Conservation (phyloP, 2,329 filamentous ascomycete species). For the Grosmannia huntii region DNA sequence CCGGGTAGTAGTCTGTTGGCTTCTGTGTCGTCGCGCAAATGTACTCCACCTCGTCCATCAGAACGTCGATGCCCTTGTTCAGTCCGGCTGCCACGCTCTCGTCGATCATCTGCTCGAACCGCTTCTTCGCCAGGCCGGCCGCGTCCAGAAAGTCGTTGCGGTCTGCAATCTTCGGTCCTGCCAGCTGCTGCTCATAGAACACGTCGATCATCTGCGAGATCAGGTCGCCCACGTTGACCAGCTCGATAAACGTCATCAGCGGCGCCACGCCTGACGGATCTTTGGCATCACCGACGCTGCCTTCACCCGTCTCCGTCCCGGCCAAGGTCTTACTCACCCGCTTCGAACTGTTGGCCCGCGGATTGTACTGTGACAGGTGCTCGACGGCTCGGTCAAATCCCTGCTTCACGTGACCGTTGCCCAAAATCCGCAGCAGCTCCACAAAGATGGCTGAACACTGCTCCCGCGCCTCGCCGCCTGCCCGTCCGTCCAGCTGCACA, state of each 20-base stretch:
- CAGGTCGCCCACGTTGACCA: constrained; percentile 94
- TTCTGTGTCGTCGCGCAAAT: constrained; percentile 78
- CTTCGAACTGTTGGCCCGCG: constrained; percentile 31
- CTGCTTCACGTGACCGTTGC: constrained; percentile 74
- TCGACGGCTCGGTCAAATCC: constrained; percentile 88
- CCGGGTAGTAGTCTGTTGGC: constrained; percentile 83
- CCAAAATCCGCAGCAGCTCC: constrained; percentile 68
- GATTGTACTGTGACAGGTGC: constrained; percentile 84
- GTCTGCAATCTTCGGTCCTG: constrained; percentile 69
- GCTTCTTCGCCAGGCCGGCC: constrained; percentile 89
- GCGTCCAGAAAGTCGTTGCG: constrained; percentile 90
- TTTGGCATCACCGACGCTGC: background rate
- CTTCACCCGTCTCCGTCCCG: background rate
- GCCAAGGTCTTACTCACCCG: too few relatives aligned
- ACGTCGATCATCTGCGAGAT: constrained; percentile 99
- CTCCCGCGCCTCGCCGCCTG: constrained; percentile 70
- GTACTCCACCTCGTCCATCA: constrained; percentile 98
- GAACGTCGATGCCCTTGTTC: constrained; percentile 94
- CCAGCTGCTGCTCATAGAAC: constrained; percentile 92
- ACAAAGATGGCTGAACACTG: constrained; percentile 89
- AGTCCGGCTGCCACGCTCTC: constrained; percentile 90
- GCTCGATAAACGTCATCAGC: constrained; percentile 86
- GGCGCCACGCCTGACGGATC: constrained; percentile 56
- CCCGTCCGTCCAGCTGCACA: constrained; percentile 64
- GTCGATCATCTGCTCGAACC: constrained; percentile 96